Base-by-base conservation (phyloP, 2,329 filamentous ascomycete species). In the Alternaria triticimaculans region DNA sequence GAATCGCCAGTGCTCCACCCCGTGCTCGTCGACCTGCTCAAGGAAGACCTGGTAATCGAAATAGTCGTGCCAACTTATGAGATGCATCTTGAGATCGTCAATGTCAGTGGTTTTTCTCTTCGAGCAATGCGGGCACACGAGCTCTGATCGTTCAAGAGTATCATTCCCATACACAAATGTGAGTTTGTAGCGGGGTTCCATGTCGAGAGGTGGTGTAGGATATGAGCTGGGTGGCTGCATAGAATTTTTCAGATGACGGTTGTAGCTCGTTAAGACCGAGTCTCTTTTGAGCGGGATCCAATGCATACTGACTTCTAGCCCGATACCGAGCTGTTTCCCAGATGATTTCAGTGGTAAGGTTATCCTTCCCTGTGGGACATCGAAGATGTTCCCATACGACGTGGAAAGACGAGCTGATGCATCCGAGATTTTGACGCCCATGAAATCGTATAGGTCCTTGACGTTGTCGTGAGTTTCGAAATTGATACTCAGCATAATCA, bases 1-100 rank as follows among this genome's bases (percentile, higher is more conserved):
- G 21, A 76, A 70, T n/a, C 33, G 54, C 67, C 57, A 71, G 28
- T 43, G 65, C 44, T 61, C 55, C 15, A 71, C 56, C 9, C 69
- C 69, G 9, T 70, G 28, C 9, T 46, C 56, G 44, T 72, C 70
- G 9, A 59, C 15, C 6, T 54, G 41, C 28, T 65, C 50, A 3
- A 61, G 51, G 3, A 55, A 59, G 4, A 72, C 64, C 11, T 71
- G 41, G 10, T 73, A 78, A 8, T 65, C 66, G 58, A 81, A 78
- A 30, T 79, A 70, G 20, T 80, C 76, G 57, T 83, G 81, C 61
- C 70, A 71, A 15, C 67, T 59, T 6, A 75, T 60, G 6, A 80
- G 62, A 57, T 83, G 82, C 55, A 79, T 70, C 12, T 75, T 70
- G 4, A 83, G 69, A 21, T 69, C 68, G n/a, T 70, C 61, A 2